Evolutionary conservation across 202 grass and related monocot species (phyloP), one percentile per base, ranked within the genome.

Genomic region (Thinopyrum obtusiflorum): DNA sequence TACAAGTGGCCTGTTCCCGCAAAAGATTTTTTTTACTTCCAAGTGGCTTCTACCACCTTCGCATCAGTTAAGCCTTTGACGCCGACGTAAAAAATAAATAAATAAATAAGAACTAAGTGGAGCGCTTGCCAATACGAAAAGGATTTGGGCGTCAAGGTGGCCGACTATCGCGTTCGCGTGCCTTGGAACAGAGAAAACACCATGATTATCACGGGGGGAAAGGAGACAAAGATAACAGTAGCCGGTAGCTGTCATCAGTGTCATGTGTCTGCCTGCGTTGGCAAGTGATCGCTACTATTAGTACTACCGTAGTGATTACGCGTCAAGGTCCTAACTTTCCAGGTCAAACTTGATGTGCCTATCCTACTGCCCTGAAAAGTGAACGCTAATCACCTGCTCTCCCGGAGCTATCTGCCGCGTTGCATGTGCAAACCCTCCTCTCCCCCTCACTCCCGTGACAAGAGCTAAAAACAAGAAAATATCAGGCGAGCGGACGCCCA

Each of bases 321-420:
- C 27, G 53, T 6, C 44, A 51, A 51, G 55, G 27, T 20, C 10
- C 32, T 20, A 33, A 76, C 47, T 77, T 76, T 77, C 73, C 73
- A 77, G 49, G 49, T 77, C 73, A 59, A 77, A 59, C 10, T 2
- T 59, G 73, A 77, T 7, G 73, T 57, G 47, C 46, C 4, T 53
- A 53, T 6, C 9, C 24, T 73, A 73, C 40, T 7, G 49, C 15
- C 46, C 47, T 57, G 4, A 57, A 76, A 77, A 77, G 73, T 6
- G 28, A 59, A 77, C 7, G 73, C 27, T 33, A 59, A 33, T 59
- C 73, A 77, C 73, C 73, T 77, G 73, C 73, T 76, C 73, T 57
- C 5, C 26, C 47, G 61, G 61, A 53, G 49, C 6, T 20, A 53
- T 20, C 49, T 53, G 17, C 49, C 49, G 49, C 49, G 49, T 20